Base-by-base conservation (phyloP, 2,329 filamentous ascomycete species). In the Penicillium psychrosexuale region DNA sequence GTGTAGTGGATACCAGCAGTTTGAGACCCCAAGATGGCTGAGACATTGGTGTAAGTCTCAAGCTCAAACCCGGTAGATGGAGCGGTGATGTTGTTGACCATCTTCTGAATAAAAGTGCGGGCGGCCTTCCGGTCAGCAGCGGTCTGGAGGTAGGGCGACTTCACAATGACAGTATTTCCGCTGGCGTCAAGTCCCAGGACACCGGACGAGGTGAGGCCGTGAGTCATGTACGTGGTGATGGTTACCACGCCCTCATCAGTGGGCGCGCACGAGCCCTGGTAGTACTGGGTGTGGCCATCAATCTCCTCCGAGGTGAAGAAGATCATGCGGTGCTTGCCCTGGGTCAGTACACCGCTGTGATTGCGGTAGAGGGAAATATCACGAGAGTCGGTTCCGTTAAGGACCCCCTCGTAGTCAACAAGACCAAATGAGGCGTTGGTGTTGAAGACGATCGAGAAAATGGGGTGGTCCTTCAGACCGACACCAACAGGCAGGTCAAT, bases 401-500 rank as follows among this genome's bases (percentile, higher is more conserved):
- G 7, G 22, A 65, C 58, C 12, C 50, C 42, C 3, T 60, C 55
- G 33, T 60, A 62, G 42, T 63, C 55, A 15, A 58, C 57, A 5
- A 56, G 27, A 19, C 58, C 61, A 15, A 63, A 69, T 39, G 56
- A 55, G 22, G 54, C 51, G 17, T 58, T 56, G 27, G 64, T 64
- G 34, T 61, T 44, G 15, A 63, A 55, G 31, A 39, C 30, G 37
- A 66, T 56, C 5, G 56, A 47, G 53, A 66, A 64, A 56, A 66
- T 69, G 13, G 65, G 65, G 54, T 69, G 65, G 73, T 81, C 79
- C 60, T 78, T 76, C 44, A 81, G 61, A 58, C 79, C 80, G 50
- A 78, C 62, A 30, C 79, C 78, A n/a, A 81, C 79, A 8, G 79
- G 79, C 5, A 81, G 70, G 59, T 78, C 70, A 61, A 82, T 78